phyloP scores from a whole-genome alignment of 176 grass and related monocot species.

The Poa pratensis region DNA sequence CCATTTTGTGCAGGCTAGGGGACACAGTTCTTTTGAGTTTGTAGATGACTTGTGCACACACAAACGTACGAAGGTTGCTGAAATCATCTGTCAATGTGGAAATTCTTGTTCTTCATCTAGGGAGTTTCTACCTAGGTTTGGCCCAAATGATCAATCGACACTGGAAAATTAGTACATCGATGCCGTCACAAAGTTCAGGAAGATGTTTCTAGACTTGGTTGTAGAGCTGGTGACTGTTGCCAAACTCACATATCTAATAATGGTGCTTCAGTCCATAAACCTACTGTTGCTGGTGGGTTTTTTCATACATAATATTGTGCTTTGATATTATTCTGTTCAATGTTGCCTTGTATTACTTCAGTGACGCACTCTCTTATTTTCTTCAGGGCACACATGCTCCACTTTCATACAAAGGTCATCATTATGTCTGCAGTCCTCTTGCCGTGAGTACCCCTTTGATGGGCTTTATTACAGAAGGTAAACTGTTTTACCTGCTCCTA shows the following conservation, averaged over 20 bases:
- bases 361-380: slow-evolving; percentile 23
- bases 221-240: slow-evolving; percentile 55
- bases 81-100: slow-evolving; percentile 54
- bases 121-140: slow-evolving; percentile 50
- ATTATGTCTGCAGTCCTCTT: slow-evolving; percentile 61
- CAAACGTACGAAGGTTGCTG: slow-evolving; percentile 50
- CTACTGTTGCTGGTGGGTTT: slow-evolving; percentile 54
- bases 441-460: slow-evolving; percentile 48
- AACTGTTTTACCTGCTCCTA: slow-evolving; percentile 36
- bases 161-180: slow-evolving; percentile 50
- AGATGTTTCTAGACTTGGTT: slow-evolving; percentile 60
- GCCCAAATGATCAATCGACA: slow-evolving; percentile 52
- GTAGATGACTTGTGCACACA: slow-evolving; percentile 55
- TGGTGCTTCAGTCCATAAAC: slow-evolving; percentile 38
- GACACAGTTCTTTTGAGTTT: slow-evolving; percentile 49
- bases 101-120: slow-evolving; percentile 61
- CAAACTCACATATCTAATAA: slow-evolving; percentile 50
- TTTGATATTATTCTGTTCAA: slow-evolving; percentile 30
- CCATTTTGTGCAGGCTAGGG: slow-evolving; percentile 56
- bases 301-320: slow-evolving; percentile 16
- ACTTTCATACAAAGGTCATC: slow-evolving; percentile 42
- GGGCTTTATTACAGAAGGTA: slow-evolving; percentile 65
- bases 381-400: slow-evolving; percentile 52
- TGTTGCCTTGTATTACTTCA: slow-evolving; percentile 40
- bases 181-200: slow-evolving; percentile 55